Base-by-base conservation (phyloP, 192 early-diverging fungal species). In the Ambispora gerdemannii region DNA sequence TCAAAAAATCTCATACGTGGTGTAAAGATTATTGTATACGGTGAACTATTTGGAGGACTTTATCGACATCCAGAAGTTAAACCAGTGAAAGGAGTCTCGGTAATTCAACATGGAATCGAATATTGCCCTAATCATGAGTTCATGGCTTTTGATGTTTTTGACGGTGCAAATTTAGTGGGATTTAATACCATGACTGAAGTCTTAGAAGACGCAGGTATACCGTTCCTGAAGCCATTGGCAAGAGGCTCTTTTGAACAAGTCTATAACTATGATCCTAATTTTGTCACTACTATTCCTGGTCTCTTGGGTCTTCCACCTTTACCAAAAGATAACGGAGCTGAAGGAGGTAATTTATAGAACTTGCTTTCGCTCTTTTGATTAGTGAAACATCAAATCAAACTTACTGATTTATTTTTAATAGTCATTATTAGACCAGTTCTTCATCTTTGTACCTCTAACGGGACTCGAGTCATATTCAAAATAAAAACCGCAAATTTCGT, bases 201-300 rank as follows among this genome's bases (percentile, higher is more conserved):
- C n/a, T 34, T 60, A 19, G 32, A 33, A 60, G 58, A 60, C 13
- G 25, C 58, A 17, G 58, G 32, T 2, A 4, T 60, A 19, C 58
- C 58, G 2, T 60, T n/a, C 31, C 31, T 33, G 27, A 60, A 60
- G 19, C 31, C 58, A 11, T 31, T 60, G 19, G 25, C 31, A 31
- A 60, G 58, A 60, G 58, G 58, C 32, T 60, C 58, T 19, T 60
- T 60, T 60, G 24, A 60, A 3, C 27, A 60, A 30, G 58, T 31
- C 31, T 60, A 19, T 32, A 31, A 33, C 32, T 60, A 33, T 32
- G 17, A 60, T 33, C 58, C 58, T n/a, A 19, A 60, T 19, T 60
- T 60, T 60, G 32, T n/a, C 7, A 60, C 58, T 3, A 60, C 58
- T 4, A 60, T 60, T 60, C 58, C 58, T 11, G 13, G 22, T 34